Evolutionary conservation across 1,284 basidiomycete genomes (phyloP), one percentile per base, ranked within the genome.

Genomic region (Ustilago nuda): DNA sequence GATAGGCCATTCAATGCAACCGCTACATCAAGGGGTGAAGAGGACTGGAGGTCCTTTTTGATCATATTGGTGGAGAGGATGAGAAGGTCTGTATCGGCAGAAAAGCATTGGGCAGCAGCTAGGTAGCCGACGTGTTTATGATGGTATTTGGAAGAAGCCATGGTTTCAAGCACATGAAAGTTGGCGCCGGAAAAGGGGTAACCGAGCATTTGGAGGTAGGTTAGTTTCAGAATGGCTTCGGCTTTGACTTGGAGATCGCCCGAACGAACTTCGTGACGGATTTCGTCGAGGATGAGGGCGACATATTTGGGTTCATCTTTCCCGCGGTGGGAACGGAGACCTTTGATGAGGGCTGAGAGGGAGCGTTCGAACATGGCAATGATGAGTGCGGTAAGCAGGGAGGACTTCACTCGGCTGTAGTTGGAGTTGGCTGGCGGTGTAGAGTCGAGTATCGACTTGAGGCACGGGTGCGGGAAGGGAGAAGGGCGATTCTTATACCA

Each of bases 181-280:
- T 41, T 87, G 12, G 88, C 88, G 39, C 87, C 84, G 8, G 87
- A 82, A 27, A 88, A 85, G 3, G 87, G 87, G 68, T 88, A 88
- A 48, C 94, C 94, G 15, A 96, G 87, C 94, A 96, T 96, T 82
- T 95, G 93, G 76, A 96, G 91, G 88, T 98, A 99, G 82, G 94
- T 94, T 75, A 98, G 91, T 87, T 99, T 99, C 84, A 99, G 89
- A 46, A 98, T 91, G 0, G 95, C 97, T 36, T 90, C 94, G 0
- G 94, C 94, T 87, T 99, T 99, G 78, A 99, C 89, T 78, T 94
- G 93, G 93, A 98, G 96, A 84, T 99, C 97, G 83, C 94, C 94
- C 82, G 90, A 91, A 87, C 91, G 92, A 82, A 98, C 91, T 88
- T 99, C 97, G 66, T 90, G 89, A 69, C 94, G 89, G 81, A 98